Percentiles rank a stretch among this genome's conserved stretches.
Conservation (phyloP, 352 stramenopile species). For the Globisporangium paroecandrum region DNA sequence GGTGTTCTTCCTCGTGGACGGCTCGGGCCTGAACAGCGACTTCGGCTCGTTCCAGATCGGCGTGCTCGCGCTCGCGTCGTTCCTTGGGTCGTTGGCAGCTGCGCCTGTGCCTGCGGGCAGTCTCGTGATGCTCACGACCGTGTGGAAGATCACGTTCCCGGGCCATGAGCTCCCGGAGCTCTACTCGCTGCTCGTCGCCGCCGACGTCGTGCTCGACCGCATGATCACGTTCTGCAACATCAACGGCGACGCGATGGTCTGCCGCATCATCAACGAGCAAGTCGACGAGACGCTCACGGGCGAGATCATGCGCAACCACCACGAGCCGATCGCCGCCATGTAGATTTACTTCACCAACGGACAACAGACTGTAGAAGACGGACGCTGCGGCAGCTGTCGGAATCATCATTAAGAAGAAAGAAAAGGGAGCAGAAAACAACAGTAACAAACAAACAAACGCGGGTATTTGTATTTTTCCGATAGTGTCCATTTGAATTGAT, state of each 20-base stretch:
- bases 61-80: conserved; percentile 50
- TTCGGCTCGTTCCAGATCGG: conserved; percentile 37
- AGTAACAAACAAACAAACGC: no score
- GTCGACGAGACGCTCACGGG: conserved; percentile 15
- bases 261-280: conserved; percentile 67
- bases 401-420: neutral
- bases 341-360: conserved; percentile 3
- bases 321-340: conserved; percentile 17
- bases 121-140: conserved; percentile 59
- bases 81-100: conserved; percentile 58
- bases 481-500: no score
- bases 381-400: neutral
- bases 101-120: conserved; percentile 56
- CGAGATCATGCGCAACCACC: conserved; percentile 24
- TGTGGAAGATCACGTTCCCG: conserved; percentile 72
- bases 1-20: conserved; percentile 69
- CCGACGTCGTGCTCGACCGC: conserved; percentile 71
- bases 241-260: conserved; percentile 69
- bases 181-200: conserved; percentile 61
- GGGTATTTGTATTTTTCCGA: no score
- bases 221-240: conserved; percentile 76
- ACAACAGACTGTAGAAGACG: neutral
- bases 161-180: conserved; percentile 43
- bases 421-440: no score
- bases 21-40: conserved; percentile 34